A percentile compares a stretch with the other conserved stretches of the same genome.
Conservation (phyloP, 805 yeast species). For the Diddensiella caesifluorescens region DNA sequence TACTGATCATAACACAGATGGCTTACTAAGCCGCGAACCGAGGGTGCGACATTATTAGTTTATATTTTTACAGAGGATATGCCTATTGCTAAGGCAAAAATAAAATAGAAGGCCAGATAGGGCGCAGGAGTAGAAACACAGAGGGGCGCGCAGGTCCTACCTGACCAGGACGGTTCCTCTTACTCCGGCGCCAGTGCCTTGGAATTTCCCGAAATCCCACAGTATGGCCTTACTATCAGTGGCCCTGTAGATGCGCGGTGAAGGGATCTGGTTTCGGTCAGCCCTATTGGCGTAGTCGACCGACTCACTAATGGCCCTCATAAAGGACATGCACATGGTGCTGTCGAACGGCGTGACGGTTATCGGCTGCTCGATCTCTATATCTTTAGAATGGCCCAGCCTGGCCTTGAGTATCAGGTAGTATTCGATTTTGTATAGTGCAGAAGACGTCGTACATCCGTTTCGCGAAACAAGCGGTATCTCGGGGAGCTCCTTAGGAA, state of each 20-base stretch:
- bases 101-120: too few relatives aligned
- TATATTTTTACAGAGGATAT: not conserved
- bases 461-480: conserved; percentile 31
- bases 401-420: conserved; percentile 32
- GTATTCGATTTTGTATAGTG: conserved; percentile 33
- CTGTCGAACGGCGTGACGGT: conserved; percentile 36
- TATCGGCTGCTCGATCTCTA: conserved; percentile 32
- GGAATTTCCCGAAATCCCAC: too few relatives aligned
- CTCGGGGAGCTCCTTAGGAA: conserved; percentile 32
- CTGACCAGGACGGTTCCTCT: too few relatives aligned
- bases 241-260: conserved; percentile 18
- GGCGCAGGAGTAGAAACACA: too few relatives aligned
- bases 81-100: not conserved
- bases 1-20: too few relatives aligned
- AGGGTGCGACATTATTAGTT: not conserved
- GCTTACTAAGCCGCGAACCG: not conserved
- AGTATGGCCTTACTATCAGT: not conserved
- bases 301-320: conserved; percentile 30
- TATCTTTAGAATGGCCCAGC: conserved; percentile 35
- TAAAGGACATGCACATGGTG: conserved; percentile 31
- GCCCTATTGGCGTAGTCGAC: conserved; percentile 29
- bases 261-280: not conserved
- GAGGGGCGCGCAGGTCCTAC: too few relatives aligned
- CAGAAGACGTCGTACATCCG: conserved; percentile 34
- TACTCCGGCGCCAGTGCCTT: too few relatives aligned